phyloP scores from a whole-genome alignment of 495 filamentous ascomycete species.

The Penicillium crystallinum region DNA sequence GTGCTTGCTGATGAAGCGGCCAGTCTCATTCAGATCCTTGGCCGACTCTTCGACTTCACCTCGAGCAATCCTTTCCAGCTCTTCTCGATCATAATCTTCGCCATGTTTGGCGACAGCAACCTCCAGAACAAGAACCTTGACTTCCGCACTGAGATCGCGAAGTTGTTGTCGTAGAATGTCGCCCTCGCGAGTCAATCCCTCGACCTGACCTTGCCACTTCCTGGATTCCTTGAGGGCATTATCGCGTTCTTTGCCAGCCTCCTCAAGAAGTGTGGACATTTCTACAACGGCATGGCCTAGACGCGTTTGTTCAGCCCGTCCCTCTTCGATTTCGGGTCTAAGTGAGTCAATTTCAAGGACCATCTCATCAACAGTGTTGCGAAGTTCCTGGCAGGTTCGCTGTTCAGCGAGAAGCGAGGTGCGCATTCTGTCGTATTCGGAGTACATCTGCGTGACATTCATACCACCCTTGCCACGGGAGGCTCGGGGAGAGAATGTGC shows the following conservation, averaged over 20 bases:
- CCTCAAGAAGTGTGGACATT: slow-evolving; percentile 66
- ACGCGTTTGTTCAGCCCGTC: slow-evolving; percentile 49
- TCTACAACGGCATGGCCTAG: slow-evolving; percentile 65
- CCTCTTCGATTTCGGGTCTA: slow-evolving; percentile 58
- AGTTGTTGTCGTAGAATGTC: slow-evolving; percentile 80
- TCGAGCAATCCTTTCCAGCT: slow-evolving; percentile 67
- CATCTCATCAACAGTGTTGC: slow-evolving; percentile 75
- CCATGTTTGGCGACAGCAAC: slow-evolving; percentile 74
- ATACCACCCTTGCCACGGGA: slow-evolving; percentile 53
- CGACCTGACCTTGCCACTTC: slow-evolving; percentile 67
- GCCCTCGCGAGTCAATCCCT: slow-evolving; percentile 64
- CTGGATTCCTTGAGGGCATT: slow-evolving; percentile 54
- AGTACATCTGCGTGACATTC: slow-evolving; percentile 63
- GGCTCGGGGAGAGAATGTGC: slow-evolving; percentile 52
- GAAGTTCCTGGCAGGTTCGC: slow-evolving; percentile 63
- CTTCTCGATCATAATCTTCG: slow-evolving; percentile 61
- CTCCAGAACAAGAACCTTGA: slow-evolving; percentile 83
- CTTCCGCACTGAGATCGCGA: slow-evolving; percentile 83
- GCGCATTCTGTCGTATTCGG: slow-evolving; percentile 58
- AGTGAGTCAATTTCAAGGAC: slow-evolving; percentile 54
- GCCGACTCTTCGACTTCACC: slow-evolving; percentile 55
- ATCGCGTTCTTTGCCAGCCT: slow-evolving; percentile 51
- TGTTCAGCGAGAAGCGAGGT: slow-evolving; percentile 59
- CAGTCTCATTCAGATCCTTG: slow-evolving; percentile 66
- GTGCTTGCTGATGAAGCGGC: slow-evolving; percentile 78